Evolutionary conservation across 2,329 filamentous ascomycete species (phyloP).

Genomic region (Sarocladiaceae sp.): DNA sequence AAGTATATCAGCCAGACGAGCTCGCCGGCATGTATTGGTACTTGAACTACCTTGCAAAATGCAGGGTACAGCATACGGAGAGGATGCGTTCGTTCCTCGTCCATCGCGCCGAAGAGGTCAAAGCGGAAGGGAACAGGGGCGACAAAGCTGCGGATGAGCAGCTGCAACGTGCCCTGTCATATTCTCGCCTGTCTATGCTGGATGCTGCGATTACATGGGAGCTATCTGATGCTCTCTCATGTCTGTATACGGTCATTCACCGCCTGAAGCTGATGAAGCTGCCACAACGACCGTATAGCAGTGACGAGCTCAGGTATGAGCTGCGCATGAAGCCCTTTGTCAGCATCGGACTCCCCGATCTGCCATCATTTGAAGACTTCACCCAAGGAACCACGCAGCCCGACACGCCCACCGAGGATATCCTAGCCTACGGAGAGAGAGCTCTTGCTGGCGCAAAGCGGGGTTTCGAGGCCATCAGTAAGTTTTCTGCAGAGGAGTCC

Average conservation of each 20-base stretch:
- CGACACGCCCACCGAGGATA: slow-evolving; percentile 28
- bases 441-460: slow-evolving; percentile 43
- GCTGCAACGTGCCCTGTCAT: slow-evolving; percentile 43
- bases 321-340: slow-evolving; percentile 83
- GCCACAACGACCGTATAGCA: slow-evolving; percentile 57
- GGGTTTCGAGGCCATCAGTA: slow-evolving; percentile 50
- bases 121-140: slow-evolving; percentile 13
- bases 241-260: slow-evolving; percentile 60
- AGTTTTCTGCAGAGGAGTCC: slow-evolving; percentile 42
- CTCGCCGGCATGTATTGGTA: slow-evolving; percentile 89
- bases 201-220: slow-evolving; percentile 59
- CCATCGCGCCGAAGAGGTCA: slow-evolving; percentile 26
- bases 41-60: slow-evolving; percentile 65
- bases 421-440: slow-evolving; percentile 40
- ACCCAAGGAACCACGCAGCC: slow-evolving; percentile 32
- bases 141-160: slow-evolving; percentile 31
- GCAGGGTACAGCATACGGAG: slow-evolving; percentile 62
- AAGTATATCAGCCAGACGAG: slow-evolving; percentile 83
- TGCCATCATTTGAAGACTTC: slow-evolving; percentile 61
- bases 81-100: slow-evolving; percentile 63
- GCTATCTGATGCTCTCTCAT: slow-evolving; percentile 46
- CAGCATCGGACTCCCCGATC: slow-evolving; percentile 58
- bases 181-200: slow-evolving; percentile 54
- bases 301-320: slow-evolving; percentile 65
- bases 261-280: slow-evolving; percentile 49